Percentiles rank a stretch among this genome's conserved stretches.
phyloP scores from a whole-genome alignment of 169 alveolate species.

The Plasmodium falciparum region DNA sequence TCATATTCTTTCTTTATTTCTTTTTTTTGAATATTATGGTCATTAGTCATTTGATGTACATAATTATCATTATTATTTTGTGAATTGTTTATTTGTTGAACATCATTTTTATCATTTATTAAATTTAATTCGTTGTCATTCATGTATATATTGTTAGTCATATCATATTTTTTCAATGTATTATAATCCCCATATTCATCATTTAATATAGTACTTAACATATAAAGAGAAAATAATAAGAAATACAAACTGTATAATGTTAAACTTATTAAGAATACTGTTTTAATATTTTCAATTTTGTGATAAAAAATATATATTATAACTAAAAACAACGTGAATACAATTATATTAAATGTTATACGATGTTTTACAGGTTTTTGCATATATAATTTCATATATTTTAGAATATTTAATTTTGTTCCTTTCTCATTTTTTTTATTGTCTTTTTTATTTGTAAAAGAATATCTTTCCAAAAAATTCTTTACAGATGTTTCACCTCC shows the following conservation, averaged over 20 bases:
- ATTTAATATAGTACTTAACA: slow-evolving; percentile 50
- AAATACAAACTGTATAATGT: slow-evolving; percentile 35
- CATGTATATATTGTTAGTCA: not conserved
- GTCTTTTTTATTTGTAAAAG: not conserved
- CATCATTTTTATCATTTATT: slow-evolving; percentile 1
- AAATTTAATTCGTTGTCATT: slow-evolving; percentile 2
- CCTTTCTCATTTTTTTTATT: not conserved
- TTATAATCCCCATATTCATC: slow-evolving; percentile 18
- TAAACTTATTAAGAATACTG: slow-evolving; percentile 23
- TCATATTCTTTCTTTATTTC: not conserved
- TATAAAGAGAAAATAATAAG: slow-evolving; percentile 32
- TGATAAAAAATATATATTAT: slow-evolving; percentile 20
- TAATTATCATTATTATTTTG: not conserved
- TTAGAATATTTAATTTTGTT: slow-evolving; percentile 10
- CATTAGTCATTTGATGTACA: not conserved
- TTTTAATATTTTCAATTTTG: slow-evolving; percentile 23
- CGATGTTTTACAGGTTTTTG: slow-evolving; percentile 17
- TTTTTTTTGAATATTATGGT: not conserved
- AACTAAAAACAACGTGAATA: slow-evolving; percentile 8
- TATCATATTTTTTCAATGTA: not conserved
- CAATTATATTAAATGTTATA: slow-evolving; percentile 8
- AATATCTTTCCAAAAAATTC: slow-evolving; percentile 1
- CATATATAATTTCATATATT: slow-evolving; percentile 23
- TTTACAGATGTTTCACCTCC: not conserved
- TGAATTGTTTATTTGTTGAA: not conserved